Evolutionary conservation across 306 rosid species (phyloP), one percentile per base, ranked within the genome.

Genomic region (Sphenostylis stenocarpa): DNA sequence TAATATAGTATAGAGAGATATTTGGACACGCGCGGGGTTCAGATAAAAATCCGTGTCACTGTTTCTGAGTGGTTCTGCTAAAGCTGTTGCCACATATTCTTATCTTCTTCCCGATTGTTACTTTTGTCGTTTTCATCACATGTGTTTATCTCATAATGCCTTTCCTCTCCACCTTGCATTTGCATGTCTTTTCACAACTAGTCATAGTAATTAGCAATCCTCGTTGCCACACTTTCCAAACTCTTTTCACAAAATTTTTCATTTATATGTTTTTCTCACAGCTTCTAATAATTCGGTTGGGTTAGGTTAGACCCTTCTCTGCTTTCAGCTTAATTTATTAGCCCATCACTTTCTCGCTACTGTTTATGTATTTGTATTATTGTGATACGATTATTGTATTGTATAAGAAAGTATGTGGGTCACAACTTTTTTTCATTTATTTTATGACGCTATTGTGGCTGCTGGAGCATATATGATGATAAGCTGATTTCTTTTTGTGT

Each of bases 111-210:
- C 13, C 51, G 61, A 67, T 64, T 55, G 41, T 2, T 55, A 70
- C 60, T 63, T 72, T 81, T 86, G 77, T 85, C 73, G 28, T 53
- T 79, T 73, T 77, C 77, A n/a, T 76, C 51, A 67, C 69, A 63
- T 41, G 73, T 74, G 38, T 73, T 26, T 14, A 52, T 78, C 28
- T 38, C 43, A 12, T 8, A 19, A 53, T 74, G 55, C 80, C 68
- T 63, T 80, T 29, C 34, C 55, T 73, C 33, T 73, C 72, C 10
- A 14, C 19, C 26, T 10, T 21, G 63, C 64, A 65, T 29, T 23
- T 16, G 4, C n/a, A 5, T 53, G 34, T 39, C 65, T 41, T 80
- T 67, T 21, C 73, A 61, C 48, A 12, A 76, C 73, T 7, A 29
- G 39, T 26, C 31, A 41, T 12, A 41, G 47, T 41, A 41, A 38